Conservation (phyloP, 306 rosid genomes). For the Lathyrus oleraceus region DNA sequence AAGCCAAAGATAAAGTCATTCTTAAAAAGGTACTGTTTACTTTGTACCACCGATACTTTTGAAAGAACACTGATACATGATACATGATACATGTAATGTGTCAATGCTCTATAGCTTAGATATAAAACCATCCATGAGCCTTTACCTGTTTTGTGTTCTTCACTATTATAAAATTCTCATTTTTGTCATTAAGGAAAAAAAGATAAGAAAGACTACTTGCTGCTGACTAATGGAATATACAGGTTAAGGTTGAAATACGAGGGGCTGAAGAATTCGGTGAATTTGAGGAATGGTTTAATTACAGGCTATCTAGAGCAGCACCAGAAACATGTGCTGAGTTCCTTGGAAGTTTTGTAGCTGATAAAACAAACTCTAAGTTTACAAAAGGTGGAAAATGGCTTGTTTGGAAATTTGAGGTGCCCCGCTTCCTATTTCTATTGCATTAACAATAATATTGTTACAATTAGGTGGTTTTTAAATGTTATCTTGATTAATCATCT, state of each 20-base stretch:
- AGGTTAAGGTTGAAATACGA: conserved; percentile 75
- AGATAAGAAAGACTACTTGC: no score
- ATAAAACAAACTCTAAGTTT: conserved; percentile 61
- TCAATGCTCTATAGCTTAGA: no score
- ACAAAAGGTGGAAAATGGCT: conserved; percentile 95
- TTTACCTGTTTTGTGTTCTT: no score
- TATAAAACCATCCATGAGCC: neutral
- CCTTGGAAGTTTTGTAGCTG: conserved; percentile 90
- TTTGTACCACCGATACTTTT: no score
- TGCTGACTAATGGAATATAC: conserved; percentile 38
- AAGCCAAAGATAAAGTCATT: conserved; percentile 76
- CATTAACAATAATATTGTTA: conserved; percentile 10
- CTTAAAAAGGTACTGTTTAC: conserved; percentile 98
- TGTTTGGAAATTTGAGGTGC: conserved; percentile 98
- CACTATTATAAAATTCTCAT: neutral
- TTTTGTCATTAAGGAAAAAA: no score
- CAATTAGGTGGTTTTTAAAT: conserved; percentile 11
- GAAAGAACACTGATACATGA: no score
- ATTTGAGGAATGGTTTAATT: conserved; percentile 90
- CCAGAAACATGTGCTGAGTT: conserved; percentile 96
- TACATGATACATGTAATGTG: no score
- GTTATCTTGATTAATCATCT: conserved; percentile 27
- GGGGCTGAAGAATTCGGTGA: conserved; percentile 87
- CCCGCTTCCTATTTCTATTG: conserved; percentile 21
- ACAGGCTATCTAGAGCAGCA: conserved; percentile 95